Evolutionary conservation across 768 basidiomycete genomes (phyloP).

Genomic region (Tremella yokohamensis): DNA sequence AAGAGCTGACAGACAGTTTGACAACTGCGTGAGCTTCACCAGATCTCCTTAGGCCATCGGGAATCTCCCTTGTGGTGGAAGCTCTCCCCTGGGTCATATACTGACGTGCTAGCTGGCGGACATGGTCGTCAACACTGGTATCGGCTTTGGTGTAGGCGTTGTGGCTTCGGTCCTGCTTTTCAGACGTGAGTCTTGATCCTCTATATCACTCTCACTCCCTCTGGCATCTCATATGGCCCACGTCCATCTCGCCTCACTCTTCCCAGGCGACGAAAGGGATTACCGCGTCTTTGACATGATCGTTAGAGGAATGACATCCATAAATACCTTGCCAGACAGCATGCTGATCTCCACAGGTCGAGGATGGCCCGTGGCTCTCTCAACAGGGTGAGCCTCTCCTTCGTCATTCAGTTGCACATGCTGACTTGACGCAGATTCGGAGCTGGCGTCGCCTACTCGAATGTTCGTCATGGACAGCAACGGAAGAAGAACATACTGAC

Average conservation of each 20-base stretch:
- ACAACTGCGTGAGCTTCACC: slow-evolving; percentile 46
- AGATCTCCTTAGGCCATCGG: not conserved
- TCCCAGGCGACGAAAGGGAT: too few relatives aligned
- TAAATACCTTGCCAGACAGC: too few relatives aligned
- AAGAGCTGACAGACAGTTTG: slow-evolving; percentile 35
- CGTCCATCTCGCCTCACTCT: too few relatives aligned
- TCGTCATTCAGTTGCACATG: not conserved
- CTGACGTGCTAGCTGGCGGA: slow-evolving; percentile 43
- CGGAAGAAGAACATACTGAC: not conserved
- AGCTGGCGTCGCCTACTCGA: slow-evolving; percentile 51
- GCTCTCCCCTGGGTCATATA: not conserved
- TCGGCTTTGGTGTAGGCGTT: slow-evolving; percentile 53
- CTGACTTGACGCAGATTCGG: slow-evolving; percentile 39
- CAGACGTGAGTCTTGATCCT: slow-evolving; percentile 41
- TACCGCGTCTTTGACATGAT: too few relatives aligned
- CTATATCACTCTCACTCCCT: not conserved
- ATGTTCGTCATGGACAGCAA: slow-evolving; percentile 32
- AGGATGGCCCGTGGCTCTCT: slow-evolving; percentile 51
- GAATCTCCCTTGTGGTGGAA: not conserved
- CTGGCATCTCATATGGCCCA: too few relatives aligned
- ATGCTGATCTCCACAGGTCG: slow-evolving; percentile 39
- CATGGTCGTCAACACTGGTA: slow-evolving; percentile 50
- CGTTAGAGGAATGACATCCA: too few relatives aligned
- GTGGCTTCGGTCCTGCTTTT: slow-evolving; percentile 51
- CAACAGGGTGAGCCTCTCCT: slow-evolving; percentile 46